A percentile compares a stretch with the other conserved stretches of the same genome.
These are phyloP conservation scores for Suhomyces vadensis DNA, from an alignment of 805 yeast species.

Conservation along the genomic window DNA sequence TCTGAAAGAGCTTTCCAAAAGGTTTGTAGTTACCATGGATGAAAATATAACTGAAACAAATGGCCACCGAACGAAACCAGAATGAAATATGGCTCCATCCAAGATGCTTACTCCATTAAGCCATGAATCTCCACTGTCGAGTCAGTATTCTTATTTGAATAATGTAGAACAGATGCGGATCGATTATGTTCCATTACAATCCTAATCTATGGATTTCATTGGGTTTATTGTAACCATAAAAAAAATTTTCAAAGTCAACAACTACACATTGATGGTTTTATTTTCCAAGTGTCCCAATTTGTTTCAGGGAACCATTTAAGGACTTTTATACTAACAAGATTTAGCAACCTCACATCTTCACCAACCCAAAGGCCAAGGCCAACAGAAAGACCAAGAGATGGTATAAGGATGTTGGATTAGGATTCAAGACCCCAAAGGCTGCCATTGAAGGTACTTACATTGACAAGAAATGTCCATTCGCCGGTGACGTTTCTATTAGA, in stretches of 20 bases:
- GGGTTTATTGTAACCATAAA: no score
- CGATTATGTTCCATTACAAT: no score
- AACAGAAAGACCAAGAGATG: constrained; percentile 99
- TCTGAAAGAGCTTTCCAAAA: constrained; percentile 99
- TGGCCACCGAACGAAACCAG: no score
- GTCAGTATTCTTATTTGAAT: no score
- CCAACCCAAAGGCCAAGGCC: constrained; percentile 99
- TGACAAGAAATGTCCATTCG: constrained; percentile 99
- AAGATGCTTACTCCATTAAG: no score
- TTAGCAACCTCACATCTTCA: constrained; percentile 99
- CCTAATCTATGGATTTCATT: no score
- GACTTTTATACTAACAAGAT: constrained; percentile 38
- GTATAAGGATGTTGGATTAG: constrained; percentile 99
- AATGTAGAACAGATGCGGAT: no score
- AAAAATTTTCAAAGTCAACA: no score
- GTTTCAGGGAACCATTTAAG: background rate
- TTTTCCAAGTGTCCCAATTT: no score
- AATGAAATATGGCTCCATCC: no score
- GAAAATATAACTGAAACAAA: background rate
- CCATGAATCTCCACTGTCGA: no score
- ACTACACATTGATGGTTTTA: no score
- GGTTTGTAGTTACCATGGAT: constrained; percentile 59
- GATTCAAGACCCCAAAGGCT: constrained; percentile 99
- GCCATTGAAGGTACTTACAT: constrained; percentile 99
- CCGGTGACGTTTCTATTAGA: constrained; percentile 95